Percentiles rank a stretch among this genome's conserved stretches.
phyloP scores from a whole-genome alignment of 2,329 filamentous ascomycete species.

The Hortaea sp. region DNA sequence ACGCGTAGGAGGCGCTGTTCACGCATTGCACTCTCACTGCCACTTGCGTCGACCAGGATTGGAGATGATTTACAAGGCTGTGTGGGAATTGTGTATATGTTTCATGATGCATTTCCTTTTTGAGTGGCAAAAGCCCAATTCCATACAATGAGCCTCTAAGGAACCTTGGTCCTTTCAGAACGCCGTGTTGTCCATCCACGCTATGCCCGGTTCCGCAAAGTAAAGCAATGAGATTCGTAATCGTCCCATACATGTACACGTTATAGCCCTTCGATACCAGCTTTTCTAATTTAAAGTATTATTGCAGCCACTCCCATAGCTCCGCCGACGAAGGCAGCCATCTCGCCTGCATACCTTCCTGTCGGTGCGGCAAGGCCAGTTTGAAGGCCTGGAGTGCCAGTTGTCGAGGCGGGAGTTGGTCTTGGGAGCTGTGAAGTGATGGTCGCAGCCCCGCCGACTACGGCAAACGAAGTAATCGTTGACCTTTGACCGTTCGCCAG shows the following conservation, averaged over 20 bases:
- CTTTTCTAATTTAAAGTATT: constrained; percentile 15
- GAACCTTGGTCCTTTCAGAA: too few species aligned
- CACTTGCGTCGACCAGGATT: too few species aligned
- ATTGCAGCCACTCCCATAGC: constrained; percentile 25
- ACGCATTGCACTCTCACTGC: too few species aligned
- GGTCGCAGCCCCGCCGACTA: constrained; percentile 25
- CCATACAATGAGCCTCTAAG: background rate
- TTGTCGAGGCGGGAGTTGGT: constrained; percentile 4
- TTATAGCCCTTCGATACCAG: background rate
- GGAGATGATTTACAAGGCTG: too few species aligned
- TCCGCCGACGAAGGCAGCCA: constrained; percentile 24
- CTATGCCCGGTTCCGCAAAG: too few species aligned
- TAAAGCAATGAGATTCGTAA: background rate
- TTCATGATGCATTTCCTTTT: background rate
- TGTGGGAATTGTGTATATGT: background rate
- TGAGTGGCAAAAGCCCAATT: background rate
- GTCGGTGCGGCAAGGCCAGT: constrained; percentile 24
- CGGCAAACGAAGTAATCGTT: constrained; percentile 36
- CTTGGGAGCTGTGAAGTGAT: constrained; percentile 6
- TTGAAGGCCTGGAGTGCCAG: constrained; percentile 27
- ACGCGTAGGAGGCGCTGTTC: too few species aligned
- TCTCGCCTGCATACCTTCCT: constrained; percentile 17
- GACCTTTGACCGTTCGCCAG: constrained; percentile 25
- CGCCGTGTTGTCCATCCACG: too few species aligned
- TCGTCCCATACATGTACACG: constrained; percentile 1